Percentiles rank a stretch among this genome's conserved stretches.
Evolutionary conservation across 23 red algal species (phyloP).

Genomic region (Gracilaria domingensis): DNA sequence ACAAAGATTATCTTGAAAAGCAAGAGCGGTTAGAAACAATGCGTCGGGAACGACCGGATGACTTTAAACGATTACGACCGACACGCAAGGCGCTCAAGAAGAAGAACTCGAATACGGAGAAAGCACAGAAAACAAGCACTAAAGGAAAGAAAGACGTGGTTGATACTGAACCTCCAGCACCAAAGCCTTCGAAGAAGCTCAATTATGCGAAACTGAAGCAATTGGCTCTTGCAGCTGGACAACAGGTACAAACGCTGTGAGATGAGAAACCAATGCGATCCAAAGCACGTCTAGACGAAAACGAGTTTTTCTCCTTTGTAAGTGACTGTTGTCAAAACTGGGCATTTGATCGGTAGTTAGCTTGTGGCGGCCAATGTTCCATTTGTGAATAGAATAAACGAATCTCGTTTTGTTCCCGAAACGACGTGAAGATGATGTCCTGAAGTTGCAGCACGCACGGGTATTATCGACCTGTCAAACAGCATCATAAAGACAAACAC

Average conservation of each 20-base stretch:
- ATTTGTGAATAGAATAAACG: neutral
- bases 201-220: conserved; percentile 75
- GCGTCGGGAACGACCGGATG: conserved; percentile 69
- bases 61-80: conserved; percentile 73
- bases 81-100: conserved; percentile 53
- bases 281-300: neutral
- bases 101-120: conserved; percentile 23
- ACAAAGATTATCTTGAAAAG: conserved; percentile 87
- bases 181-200: conserved; percentile 83
- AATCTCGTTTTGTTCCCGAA: neutral
- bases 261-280: neutral
- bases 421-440: neutral
- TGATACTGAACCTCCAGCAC: conserved; percentile 26
- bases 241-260: neutral
- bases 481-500: neutral
- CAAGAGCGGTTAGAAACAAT: conserved; percentile 80
- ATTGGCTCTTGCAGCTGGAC: conserved; percentile 22
- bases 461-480: neutral
- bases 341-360: neutral
- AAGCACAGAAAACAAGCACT: conserved; percentile 13
- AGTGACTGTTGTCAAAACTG: neutral
- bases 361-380: neutral
- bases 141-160: conserved; percentile 63
- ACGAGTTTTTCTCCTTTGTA: neutral
- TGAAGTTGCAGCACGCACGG: neutral